Conservation (phyloP, 176 grass and related monocot species). For the Juncus effusus region DNA sequence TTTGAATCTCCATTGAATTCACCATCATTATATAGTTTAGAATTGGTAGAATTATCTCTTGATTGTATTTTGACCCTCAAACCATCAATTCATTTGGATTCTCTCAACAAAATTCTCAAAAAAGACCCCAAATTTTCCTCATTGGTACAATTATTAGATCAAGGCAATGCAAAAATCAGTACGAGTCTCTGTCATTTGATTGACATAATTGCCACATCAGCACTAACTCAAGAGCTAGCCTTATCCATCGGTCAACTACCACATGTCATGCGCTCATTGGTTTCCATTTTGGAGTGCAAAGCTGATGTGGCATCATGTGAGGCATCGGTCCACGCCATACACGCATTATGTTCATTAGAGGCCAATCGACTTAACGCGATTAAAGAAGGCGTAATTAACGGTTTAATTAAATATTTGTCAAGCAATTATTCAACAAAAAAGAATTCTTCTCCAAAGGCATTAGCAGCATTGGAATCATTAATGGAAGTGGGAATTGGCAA, state of each 20-base stretch:
- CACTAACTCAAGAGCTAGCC: conserved; percentile 39
- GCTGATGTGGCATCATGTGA: conserved; percentile 27
- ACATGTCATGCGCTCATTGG: conserved; percentile 45
- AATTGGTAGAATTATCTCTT: conserved; percentile 47
- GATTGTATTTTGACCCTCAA: conserved; percentile 59
- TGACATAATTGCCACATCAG: conserved; percentile 50
- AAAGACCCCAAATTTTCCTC: conserved; percentile 38
- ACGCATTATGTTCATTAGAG: conserved; percentile 42
- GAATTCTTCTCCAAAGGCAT: conserved; percentile 28
- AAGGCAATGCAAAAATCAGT: conserved; percentile 39
- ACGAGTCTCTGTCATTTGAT: conserved; percentile 52
- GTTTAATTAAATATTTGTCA: conserved; percentile 48
- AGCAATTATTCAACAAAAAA: conserved; percentile 18
- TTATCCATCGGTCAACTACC: conserved; percentile 38
- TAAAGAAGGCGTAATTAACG: conserved; percentile 43
- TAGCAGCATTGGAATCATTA: conserved; percentile 52
- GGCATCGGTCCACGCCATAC: conserved; percentile 47
- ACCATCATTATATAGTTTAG: background rate
- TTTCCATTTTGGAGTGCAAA: conserved; percentile 37
- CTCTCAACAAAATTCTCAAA: conserved; percentile 59
- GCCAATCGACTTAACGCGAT: conserved; percentile 46
- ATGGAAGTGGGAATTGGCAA: conserved; percentile 40
- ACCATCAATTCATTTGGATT: conserved; percentile 39
- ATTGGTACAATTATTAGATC: conserved; percentile 43
- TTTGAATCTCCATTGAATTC: conserved; percentile 30